Percentiles rank a stretch among this genome's conserved stretches.
Evolutionary conservation across 352 stramenopile genomes (phyloP).

Genomic region (Paralagenidium karlingii): DNA sequence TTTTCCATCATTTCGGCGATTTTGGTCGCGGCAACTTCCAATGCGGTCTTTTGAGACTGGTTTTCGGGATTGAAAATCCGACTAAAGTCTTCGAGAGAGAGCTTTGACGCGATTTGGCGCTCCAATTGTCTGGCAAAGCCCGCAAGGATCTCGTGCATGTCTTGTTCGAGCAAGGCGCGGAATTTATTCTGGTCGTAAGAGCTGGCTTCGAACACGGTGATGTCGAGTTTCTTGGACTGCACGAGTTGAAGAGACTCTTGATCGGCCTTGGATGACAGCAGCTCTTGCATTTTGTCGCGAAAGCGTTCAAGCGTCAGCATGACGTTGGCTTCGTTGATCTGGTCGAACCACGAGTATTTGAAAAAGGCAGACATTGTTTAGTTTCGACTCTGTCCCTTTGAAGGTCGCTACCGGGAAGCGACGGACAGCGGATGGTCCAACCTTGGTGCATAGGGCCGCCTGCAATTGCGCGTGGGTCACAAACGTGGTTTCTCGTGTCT

Average conservation of each 20-base stretch:
- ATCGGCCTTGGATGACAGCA: conserved; percentile 32
- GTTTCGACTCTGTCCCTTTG: not conserved
- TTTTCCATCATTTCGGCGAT: conserved; percentile 44
- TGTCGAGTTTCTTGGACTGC: conserved; percentile 44
- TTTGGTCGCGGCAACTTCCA: conserved; percentile 25
- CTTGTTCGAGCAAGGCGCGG: conserved; percentile 33
- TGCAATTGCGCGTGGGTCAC: conserved; percentile 51
- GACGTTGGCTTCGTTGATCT: conserved; percentile 27
- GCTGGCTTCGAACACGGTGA: conserved; percentile 41
- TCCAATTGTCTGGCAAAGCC: conserved; percentile 44
- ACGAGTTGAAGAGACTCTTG: conserved; percentile 10
- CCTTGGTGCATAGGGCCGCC: conserved; percentile 39
- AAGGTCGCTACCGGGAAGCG: not conserved
- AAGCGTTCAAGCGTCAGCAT: conserved; percentile 16
- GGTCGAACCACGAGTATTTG: not conserved
- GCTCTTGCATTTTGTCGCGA: conserved; percentile 13
- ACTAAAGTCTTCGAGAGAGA: conserved; percentile 51
- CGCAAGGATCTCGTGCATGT: conserved; percentile 40
- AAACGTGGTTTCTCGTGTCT: conserved; percentile 22
- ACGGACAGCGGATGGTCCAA: no score
- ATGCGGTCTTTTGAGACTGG: conserved; percentile 26
- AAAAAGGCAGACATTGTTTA: not conserved
- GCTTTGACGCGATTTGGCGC: conserved; percentile 25
- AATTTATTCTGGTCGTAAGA: conserved; percentile 41
- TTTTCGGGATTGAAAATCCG: conserved; percentile 43